A percentile compares a stretch with the other conserved stretches of the same genome.
phyloP scores from a whole-genome alignment of 2,329 filamentous ascomycete species.

The Trichoderma brevicompactum region DNA sequence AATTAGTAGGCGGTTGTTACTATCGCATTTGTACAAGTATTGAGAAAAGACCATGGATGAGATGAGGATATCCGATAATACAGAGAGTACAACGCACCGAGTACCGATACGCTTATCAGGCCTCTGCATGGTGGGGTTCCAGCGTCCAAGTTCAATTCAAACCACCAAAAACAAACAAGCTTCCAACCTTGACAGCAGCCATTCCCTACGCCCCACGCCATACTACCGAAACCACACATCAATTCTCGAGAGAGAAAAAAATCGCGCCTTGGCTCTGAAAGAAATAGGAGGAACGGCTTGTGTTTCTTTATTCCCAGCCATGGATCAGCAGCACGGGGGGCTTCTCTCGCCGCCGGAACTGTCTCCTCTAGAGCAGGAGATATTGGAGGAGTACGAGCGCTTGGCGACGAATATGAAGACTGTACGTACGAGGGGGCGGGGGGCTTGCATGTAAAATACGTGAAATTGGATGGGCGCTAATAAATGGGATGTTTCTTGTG shows the following conservation, averaged over 20 bases:
- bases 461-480: not conserved
- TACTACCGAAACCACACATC: not conserved
- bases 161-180: not conserved
- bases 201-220: not conserved
- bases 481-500: not conserved
- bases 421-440: conserved; percentile 61
- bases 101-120: not conserved
- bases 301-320: not conserved
- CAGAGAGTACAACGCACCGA: not conserved
- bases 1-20: no score
- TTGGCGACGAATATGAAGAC: conserved; percentile 90
- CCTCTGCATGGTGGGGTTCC: not conserved
- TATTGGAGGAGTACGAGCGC: conserved; percentile 90
- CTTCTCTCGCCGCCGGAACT: conserved; percentile 60
- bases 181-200: not conserved
- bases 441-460: not conserved
- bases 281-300: not conserved
- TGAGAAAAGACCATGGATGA: not conserved
- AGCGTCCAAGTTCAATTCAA: not conserved
- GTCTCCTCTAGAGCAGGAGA: conserved; percentile 85
- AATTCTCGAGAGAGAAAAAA: no score
- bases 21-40: no score
- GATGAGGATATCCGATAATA: not conserved
- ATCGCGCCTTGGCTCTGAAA: not conserved
- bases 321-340: conserved; percentile 33